phyloP scores from a whole-genome alignment of 2,329 filamentous ascomycete species.

The Huntiella decipiens region DNA sequence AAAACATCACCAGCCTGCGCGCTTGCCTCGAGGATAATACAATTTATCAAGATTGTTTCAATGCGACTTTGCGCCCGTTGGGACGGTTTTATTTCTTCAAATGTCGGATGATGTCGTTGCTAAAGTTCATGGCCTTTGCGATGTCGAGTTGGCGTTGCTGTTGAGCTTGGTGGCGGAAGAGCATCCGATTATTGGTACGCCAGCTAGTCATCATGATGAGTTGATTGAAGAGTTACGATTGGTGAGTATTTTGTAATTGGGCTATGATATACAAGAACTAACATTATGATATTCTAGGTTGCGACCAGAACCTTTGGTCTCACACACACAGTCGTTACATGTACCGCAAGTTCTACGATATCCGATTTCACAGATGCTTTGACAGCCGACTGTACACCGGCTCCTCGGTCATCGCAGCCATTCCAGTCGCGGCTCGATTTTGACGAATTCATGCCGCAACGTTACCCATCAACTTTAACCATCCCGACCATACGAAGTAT shows the following conservation, averaged over 20 bases:
- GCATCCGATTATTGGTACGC: slow-evolving; percentile 74
- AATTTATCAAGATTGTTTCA: no score
- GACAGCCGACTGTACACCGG: slow-evolving; percentile 23
- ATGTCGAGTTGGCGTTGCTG: slow-evolving; percentile 72
- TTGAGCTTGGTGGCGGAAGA: slow-evolving; percentile 65
- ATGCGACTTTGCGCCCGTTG: not conserved
- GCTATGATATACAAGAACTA: not conserved
- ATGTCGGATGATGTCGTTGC: slow-evolving; percentile 47
- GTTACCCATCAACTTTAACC: slow-evolving; percentile 17
- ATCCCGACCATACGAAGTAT: slow-evolving; percentile 12
- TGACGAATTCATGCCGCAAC: slow-evolving; percentile 15
- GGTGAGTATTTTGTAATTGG: slow-evolving; percentile 21
- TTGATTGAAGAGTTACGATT: slow-evolving; percentile 57
- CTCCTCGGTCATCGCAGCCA: slow-evolving; percentile 15
- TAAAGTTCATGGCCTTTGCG: slow-evolving; percentile 60
- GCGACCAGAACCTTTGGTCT: slow-evolving; percentile 55
- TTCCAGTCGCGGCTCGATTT: slow-evolving; percentile 13
- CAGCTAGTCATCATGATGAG: slow-evolving; percentile 34
- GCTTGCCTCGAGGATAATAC: no score
- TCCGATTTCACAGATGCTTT: slow-evolving; percentile 65
- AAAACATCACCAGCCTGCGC: not conserved
- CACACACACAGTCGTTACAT: slow-evolving; percentile 50
- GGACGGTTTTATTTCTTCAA: slow-evolving; percentile 12
- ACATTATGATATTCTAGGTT: slow-evolving; percentile 26
- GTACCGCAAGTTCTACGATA: slow-evolving; percentile 51